phyloP scores from a whole-genome alignment of 148 eudicot genomes.

The Heliosperma pusillum region DNA sequence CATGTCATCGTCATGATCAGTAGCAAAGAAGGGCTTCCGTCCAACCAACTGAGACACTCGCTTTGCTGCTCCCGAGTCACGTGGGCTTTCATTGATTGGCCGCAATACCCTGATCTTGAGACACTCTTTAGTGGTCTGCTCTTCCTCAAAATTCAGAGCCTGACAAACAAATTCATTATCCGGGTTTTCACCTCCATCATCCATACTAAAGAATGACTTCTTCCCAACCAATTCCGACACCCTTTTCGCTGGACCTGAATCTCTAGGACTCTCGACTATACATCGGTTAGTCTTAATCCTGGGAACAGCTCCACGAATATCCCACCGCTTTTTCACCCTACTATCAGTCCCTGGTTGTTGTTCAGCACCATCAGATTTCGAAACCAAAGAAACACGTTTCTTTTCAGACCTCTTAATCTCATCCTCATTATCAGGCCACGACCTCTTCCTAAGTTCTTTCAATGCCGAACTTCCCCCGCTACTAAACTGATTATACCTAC shows the following conservation, averaged over 20 bases:
- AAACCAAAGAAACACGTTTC: conserved; percentile 59
- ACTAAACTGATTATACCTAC: conserved; percentile 65
- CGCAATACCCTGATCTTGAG: conserved; percentile 44
- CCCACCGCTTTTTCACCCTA: conserved; percentile 63
- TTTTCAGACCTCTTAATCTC: conserved; percentile 51
- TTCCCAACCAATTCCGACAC: conserved; percentile 60
- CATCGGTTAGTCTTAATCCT: conserved; percentile 45
- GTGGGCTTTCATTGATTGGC: conserved; percentile 40
- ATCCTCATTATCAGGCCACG: conserved; percentile 68
- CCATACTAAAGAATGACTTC: conserved; percentile 44
- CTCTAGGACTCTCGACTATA: conserved; percentile 54
- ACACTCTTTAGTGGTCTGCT: conserved; percentile 28
- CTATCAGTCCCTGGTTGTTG: conserved; percentile 24
- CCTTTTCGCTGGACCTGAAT: conserved; percentile 75
- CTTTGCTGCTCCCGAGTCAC: conserved; percentile 83
- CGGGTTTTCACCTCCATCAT: conserved; percentile 28
- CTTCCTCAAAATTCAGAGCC: conserved; percentile 50
- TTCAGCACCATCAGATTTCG: conserved; percentile 8
- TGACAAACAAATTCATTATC: conserved; percentile 50
- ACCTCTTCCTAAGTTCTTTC: conserved; percentile 62
- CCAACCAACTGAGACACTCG: conserved; percentile 70
- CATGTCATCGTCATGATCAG: conserved; percentile 27
- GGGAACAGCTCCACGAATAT: conserved; percentile 53
- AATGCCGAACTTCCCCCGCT: conserved; percentile 42
- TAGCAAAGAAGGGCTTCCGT: conserved; percentile 48